Evolutionary conservation across 257 asterid genomes (phyloP).

Genomic region (Ophiorrhiza pumila): DNA sequence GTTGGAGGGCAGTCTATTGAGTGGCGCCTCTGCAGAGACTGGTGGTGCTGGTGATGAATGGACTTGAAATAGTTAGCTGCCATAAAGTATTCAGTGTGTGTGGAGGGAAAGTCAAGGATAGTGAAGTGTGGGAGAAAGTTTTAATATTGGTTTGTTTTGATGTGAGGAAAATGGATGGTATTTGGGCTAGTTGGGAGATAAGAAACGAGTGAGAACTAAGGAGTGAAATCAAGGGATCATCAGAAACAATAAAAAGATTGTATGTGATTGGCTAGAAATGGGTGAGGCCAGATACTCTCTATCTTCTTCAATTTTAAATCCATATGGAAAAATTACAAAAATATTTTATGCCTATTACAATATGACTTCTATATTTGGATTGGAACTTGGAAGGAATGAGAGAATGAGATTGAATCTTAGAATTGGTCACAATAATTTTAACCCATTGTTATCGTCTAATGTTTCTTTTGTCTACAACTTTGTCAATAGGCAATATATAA

Average conservation of each 20-base stretch:
- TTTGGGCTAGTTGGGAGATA: constrained; percentile 38
- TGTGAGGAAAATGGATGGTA: neutral
- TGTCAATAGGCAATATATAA: no score
- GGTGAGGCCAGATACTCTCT: constrained; percentile 27
- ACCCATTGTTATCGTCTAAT: no score
- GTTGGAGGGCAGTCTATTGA: constrained; percentile 38
- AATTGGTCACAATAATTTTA: no score
- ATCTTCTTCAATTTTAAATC: neutral
- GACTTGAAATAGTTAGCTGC: constrained; percentile 68
- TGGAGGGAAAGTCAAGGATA: neutral
- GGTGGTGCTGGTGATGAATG: constrained; percentile 30
- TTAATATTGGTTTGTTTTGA: neutral
- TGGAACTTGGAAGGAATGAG: no score
- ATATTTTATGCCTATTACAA: no score
- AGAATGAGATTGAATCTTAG: no score
- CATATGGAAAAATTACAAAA: neutral
- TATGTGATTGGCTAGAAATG: constrained; percentile 54
- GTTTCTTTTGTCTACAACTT: no score
- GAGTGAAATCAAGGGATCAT: constrained; percentile 33
- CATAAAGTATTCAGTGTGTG: constrained; percentile 30
- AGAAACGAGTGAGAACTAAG: constrained; percentile 53
- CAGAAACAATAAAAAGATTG: constrained; percentile 35
- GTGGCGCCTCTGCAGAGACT: constrained; percentile 47
- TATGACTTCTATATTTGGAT: no score
- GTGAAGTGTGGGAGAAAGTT: neutral